phyloP scores from a whole-genome alignment of 805 yeast genomes.

The Metschnikowia arizonensis region DNA sequence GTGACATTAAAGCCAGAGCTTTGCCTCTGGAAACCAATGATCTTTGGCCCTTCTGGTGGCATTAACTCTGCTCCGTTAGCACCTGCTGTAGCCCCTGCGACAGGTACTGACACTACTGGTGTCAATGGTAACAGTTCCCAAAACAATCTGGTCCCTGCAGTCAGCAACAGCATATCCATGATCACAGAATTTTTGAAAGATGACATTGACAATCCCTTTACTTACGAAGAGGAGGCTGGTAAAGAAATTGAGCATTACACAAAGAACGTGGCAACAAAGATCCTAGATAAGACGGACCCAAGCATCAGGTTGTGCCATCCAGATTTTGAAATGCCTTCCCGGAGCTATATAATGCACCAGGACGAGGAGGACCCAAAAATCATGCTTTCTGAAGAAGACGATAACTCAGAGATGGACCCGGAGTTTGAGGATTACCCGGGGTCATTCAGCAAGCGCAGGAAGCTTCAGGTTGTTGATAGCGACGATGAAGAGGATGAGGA shows the following conservation, averaged over 20 bases:
- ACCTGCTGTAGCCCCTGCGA: slow-evolving; percentile 20
- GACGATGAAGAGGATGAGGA: slow-evolving; percentile 14
- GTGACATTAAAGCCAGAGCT: slow-evolving; percentile 47
- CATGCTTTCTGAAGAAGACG: slow-evolving; percentile 7
- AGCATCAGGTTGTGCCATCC: slow-evolving; percentile 14
- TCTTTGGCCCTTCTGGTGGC: slow-evolving; percentile 85
- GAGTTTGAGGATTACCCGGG: slow-evolving; percentile 9
- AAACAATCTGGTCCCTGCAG: slow-evolving; percentile 11
- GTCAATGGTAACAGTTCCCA: neutral
- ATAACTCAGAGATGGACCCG: slow-evolving; percentile 6
- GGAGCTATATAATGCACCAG: neutral
- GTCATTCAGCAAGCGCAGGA: neutral
- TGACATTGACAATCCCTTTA: slow-evolving; percentile 60
- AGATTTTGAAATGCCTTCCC: slow-evolving; percentile 11
- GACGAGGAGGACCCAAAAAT: slow-evolving; percentile 10
- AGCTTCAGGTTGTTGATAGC: slow-evolving; percentile 12
- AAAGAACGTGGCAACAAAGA: slow-evolving; percentile 21
- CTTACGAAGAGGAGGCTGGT: slow-evolving; percentile 53
- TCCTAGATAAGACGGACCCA: slow-evolving; percentile 9
- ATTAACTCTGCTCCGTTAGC: slow-evolving; percentile 56
- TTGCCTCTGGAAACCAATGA: slow-evolving; percentile 75
- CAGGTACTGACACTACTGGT: neutral
- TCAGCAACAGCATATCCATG: slow-evolving; percentile 50
- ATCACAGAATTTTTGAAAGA: slow-evolving; percentile 60
- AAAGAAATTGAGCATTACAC: slow-evolving; percentile 35